These are phyloP conservation scores for Cymbopogon citratus DNA, from an alignment of 176 grass and related monocot species.

Conservation along the genomic window DNA sequence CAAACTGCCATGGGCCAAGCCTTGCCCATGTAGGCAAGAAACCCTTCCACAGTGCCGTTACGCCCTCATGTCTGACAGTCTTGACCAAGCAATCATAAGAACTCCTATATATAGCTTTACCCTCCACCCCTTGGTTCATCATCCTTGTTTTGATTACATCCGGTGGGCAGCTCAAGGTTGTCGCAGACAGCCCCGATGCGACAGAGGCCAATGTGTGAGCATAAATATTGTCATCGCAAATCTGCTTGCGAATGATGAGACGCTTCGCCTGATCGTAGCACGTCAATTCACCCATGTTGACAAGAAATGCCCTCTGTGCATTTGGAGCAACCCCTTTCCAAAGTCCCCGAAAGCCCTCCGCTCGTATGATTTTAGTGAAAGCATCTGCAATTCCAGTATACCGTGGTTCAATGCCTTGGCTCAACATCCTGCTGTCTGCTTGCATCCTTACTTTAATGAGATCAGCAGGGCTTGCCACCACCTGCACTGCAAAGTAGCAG, in stretches of 20 bases:
- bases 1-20: constrained; percentile 89
- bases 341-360: constrained; percentile 55
- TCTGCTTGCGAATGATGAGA: constrained; percentile 52
- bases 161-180: constrained; percentile 67
- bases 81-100: constrained; percentile 79
- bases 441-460: constrained; percentile 93
- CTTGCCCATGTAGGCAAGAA: constrained; percentile 84
- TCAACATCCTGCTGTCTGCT: constrained; percentile 53
- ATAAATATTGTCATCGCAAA: constrained; percentile 60
- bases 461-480: constrained; percentile 73
- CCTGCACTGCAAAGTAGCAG: constrained; percentile 42
- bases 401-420: constrained; percentile 44
- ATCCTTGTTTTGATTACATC: constrained; percentile 92
- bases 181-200: constrained; percentile 54
- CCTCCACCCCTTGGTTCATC: constrained; percentile 63
- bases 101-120: constrained; percentile 52
- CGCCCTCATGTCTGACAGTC: constrained; percentile 54
- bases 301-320: constrained; percentile 77
- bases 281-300: constrained; percentile 84
- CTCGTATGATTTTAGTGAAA: constrained; percentile 51
- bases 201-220: constrained; percentile 73
- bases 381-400: constrained; percentile 55
- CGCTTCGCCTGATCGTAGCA: constrained; percentile 82
- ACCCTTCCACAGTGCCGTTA: constrained; percentile 69
- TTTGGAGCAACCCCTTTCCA: constrained; percentile 74